phyloP scores from a whole-genome alignment of 495 filamentous ascomycete genomes.

The Aspergillus sparsus region DNA sequence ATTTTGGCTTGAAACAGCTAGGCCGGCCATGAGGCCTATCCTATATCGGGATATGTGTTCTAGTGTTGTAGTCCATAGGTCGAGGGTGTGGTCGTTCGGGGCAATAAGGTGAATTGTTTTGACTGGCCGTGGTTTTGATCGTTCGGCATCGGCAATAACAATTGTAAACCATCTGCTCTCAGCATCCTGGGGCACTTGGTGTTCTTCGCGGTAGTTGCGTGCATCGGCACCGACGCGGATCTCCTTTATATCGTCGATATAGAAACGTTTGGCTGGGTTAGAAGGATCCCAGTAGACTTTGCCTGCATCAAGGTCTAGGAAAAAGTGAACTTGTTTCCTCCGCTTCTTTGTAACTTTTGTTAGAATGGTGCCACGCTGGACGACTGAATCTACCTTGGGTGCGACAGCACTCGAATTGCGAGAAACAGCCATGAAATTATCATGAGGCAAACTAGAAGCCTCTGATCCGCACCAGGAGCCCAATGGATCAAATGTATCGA shows the following conservation, averaged over 20 bases:
- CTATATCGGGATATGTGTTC: constrained; percentile 78
- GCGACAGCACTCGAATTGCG: constrained; percentile 53
- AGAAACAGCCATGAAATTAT: constrained; percentile 34
- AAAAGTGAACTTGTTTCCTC: constrained; percentile 69
- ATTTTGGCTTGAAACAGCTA: constrained; percentile 70
- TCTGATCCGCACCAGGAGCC: constrained; percentile 43
- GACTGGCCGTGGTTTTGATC: constrained; percentile 64
- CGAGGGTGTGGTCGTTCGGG: constrained; percentile 63
- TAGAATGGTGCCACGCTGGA: constrained; percentile 74
- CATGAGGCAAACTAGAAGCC: constrained; percentile 41
- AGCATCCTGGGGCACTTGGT: constrained; percentile 60
- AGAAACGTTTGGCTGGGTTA: constrained; percentile 77
- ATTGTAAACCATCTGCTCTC: constrained; percentile 84
- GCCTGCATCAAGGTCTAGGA: constrained; percentile 75
- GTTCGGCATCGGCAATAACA: constrained; percentile 69
- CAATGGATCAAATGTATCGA: constrained; percentile 54
- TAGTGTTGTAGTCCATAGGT: constrained; percentile 78
- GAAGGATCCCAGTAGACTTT: constrained; percentile 86
- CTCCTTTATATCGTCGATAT: constrained; percentile 92
- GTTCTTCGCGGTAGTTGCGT: constrained; percentile 84
- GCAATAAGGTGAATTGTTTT: constrained; percentile 87
- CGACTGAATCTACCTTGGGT: constrained; percentile 66
- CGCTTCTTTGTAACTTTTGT: constrained; percentile 83
- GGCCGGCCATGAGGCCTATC: constrained; percentile 81
- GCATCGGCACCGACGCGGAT: constrained; percentile 85